Percentiles rank a stretch among this genome's conserved stretches.
Evolutionary conservation across 768 basidiomycete species (phyloP).

Genomic region (Hypholoma sublateritium): DNA sequence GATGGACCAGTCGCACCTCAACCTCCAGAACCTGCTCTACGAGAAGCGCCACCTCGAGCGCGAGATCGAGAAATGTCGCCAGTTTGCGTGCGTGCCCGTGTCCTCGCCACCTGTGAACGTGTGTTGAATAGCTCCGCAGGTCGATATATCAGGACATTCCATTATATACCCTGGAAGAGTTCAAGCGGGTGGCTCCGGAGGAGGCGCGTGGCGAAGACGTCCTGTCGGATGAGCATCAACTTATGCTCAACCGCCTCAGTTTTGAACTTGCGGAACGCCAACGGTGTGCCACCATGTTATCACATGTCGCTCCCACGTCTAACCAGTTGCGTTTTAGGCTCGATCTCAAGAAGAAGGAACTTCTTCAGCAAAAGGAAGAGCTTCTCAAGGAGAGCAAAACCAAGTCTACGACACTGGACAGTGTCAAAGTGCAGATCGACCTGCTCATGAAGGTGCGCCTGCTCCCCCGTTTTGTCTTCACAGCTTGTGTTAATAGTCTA

Average conservation of each 20-base stretch:
- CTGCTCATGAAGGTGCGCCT: slow-evolving; percentile 63
- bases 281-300: slow-evolving; percentile 48
- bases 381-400: slow-evolving; percentile 77
- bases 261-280: slow-evolving; percentile 89
- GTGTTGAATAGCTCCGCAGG: slow-evolving; percentile 34
- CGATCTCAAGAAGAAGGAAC: slow-evolving; percentile 68
- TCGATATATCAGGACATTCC: slow-evolving; percentile 89
- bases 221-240: slow-evolving; percentile 70
- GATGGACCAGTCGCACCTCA: slow-evolving; percentile 89
- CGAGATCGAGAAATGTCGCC: slow-evolving; percentile 90
- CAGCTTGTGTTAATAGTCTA: slow-evolving; percentile 5
- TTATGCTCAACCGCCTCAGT: slow-evolving; percentile 84
- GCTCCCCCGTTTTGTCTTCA: neutral
- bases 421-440: slow-evolving; percentile 77
- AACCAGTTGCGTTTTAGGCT: slow-evolving; percentile 44
- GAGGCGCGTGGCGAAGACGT: slow-evolving; percentile 63
- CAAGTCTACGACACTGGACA: slow-evolving; percentile 74
- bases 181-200: slow-evolving; percentile 64
- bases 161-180: slow-evolving; percentile 69
- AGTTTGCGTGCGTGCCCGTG: slow-evolving; percentile 71
- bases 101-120: neutral
- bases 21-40: slow-evolving; percentile 83
- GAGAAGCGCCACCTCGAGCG: slow-evolving; percentile 88
- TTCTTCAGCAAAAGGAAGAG: slow-evolving; percentile 70
- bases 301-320: slow-evolving; percentile 4